Base-by-base conservation (phyloP, 371 early-diverging fungal genomes). In the Cokeromyces recurvatus region DNA sequence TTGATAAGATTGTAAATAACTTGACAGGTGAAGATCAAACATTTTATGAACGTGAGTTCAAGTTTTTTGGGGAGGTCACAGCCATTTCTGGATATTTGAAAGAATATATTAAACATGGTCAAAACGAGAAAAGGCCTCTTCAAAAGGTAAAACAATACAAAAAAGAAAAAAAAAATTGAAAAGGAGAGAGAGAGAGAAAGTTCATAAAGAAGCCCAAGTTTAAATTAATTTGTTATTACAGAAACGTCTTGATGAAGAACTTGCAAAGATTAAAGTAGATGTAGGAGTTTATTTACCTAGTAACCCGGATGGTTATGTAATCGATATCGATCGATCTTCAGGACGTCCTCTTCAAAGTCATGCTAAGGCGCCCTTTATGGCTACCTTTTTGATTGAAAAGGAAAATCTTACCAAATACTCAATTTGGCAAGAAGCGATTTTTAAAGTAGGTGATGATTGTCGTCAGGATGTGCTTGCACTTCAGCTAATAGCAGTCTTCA, bases 351-450 rank as follows among this genome's bases (percentile, higher is more conserved):
- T 99, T 35, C 99, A 99, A 69, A 87, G 88, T 52, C 98, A 98
- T 62, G 99, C 99, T 43, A 99, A 99, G 82, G 97, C 99, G 1
- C 99, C 99, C 4, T 99, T 97, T 64, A 94, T 99, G 97, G 99
- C 98, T 3, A 94, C 99, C 1, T 99, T 99, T 73, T 83, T 92
- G 54, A 86, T 98, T 38, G 74, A 81, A 53, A 85, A 80, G 62
- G 76, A 73, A 17, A 55, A 61, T 4, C 11, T 29, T 29, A 29
- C 29, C 5, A 29, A 29, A 11, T 5, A 5, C 11, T 11, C 5
- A 29, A 29, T 59, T 12, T 79, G 74, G 81, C 88, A 91, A 59
- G 84, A 90, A 2, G 92, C 97, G 2, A 99, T 99, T 58, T 99
- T 99, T 79, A 99, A 99, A 77, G 97, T 97, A 43, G 98, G 98